Base-by-base conservation (phyloP, 331 rosid genomes). In the Ulmus americana region DNA sequence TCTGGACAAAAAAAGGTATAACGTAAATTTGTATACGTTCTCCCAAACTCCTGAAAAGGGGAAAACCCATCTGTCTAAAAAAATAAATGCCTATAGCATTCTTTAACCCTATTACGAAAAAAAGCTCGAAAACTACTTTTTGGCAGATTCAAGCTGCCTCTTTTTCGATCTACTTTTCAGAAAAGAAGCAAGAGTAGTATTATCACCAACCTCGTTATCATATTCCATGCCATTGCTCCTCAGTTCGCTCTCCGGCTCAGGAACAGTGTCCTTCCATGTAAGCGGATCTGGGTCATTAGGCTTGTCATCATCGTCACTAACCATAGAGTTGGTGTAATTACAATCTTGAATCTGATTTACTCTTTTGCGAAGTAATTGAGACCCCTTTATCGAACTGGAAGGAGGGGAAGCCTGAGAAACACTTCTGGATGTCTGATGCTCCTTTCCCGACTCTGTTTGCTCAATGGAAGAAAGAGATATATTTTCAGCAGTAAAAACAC, bases 161-260 rank as follows among this genome's bases (percentile, higher is more conserved):
- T 50, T 73, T 65, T 54, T 76, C 20, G 57, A 51, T 45, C 45
- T 66, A 48, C 22, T 44, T 35, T 12, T 7, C 22, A 58, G 45
- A 43, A 68, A 9, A 42, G 46, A 74, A 69, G 82, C 64, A 41
- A 77, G 22, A 63, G 67, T 28, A 28, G 35, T 55, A 10, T 6
- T 5, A 67, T 64, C 68, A 63, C 39, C 43, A 40, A 12, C 54
- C 6, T 52, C 70, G 5, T 13, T 3, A 53, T 70, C 48, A 38
- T 48, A 48, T 44, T 65, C 65, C 13, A 15, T 6, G 12, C 15
- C 1, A n/a, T 10, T 50, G 60, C 22, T 59, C 45, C 2, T n/a
- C 49, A 7, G 48, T 71, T 45, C 44, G 28, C 11, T 2, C 58
- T 9, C 18, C 5, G 57, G 39, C 63, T 57, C 48, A 13, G 45